Percentiles rank a stretch among this genome's conserved stretches.
Evolutionary conservation across 352 stramenopile species (phyloP).

Genomic region (Globisporangium cederbergense): DNA sequence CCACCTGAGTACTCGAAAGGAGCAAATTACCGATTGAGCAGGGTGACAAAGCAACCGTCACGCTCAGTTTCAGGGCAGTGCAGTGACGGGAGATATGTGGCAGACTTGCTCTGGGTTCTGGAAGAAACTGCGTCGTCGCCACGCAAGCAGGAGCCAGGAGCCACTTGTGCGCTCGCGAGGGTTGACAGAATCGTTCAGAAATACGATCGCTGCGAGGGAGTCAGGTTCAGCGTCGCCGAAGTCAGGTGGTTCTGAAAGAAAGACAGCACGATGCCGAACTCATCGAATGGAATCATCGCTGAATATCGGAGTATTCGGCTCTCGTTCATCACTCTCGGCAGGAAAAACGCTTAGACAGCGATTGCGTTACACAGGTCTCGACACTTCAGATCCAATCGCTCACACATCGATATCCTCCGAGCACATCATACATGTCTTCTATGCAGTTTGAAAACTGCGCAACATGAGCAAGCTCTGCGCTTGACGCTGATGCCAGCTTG

Average conservation of each 20-base stretch:
- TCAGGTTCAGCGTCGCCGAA: neutral
- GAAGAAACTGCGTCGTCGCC: neutral
- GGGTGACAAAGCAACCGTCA: neutral
- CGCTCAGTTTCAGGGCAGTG: neutral
- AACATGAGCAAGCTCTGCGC: conserved; percentile 1
- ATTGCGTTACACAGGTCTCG: neutral
- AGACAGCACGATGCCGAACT: neutral
- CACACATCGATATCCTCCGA: conserved; percentile 7
- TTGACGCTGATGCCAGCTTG: neutral
- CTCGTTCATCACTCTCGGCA: conserved; percentile 2
- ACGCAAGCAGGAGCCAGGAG: neutral
- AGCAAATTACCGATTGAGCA: neutral
- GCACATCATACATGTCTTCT: conserved; percentile 10
- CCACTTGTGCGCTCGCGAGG: neutral
- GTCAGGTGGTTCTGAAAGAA: too few species aligned
- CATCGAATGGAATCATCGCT: neutral
- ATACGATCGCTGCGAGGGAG: neutral
- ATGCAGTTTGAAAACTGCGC: neutral
- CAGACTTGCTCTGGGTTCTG: neutral
- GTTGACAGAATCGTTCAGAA: neutral
- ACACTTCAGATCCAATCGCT: neutral
- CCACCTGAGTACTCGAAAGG: neutral
- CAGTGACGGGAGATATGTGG: neutral
- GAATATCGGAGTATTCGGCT: conserved; percentile 9
- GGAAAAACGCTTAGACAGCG: conserved; percentile 6